These are phyloP conservation scores for Sporothrix dimorphospora DNA, from an alignment of 2,329 filamentous ascomycete species.

Conservation along the genomic window DNA sequence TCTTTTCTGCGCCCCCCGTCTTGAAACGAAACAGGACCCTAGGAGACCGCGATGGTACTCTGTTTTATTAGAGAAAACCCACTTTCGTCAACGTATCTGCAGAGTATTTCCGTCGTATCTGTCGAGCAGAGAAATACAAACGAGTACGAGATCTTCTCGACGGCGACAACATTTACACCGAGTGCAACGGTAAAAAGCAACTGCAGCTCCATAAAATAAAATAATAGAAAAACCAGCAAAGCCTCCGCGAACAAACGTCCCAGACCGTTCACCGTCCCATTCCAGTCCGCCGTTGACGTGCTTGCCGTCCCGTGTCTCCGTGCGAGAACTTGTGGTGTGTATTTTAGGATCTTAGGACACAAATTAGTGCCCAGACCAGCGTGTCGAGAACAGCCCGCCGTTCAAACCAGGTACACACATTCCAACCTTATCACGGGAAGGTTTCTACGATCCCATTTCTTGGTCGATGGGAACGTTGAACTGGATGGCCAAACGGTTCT, in stretches of 20 bases:
- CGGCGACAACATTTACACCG: neutral
- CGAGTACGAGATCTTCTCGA: neutral
- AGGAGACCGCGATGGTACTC: conserved; percentile 23
- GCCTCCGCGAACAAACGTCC: neutral
- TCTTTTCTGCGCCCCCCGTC: neutral
- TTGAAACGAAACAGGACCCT: conserved; percentile 27
- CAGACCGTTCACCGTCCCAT: conserved; percentile 16
- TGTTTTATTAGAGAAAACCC: conserved; percentile 26
- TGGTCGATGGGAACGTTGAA: neutral
- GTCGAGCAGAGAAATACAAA: neutral
- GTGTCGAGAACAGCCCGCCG: too few relatives aligned
- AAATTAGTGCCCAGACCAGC: too few relatives aligned
- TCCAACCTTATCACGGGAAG: conserved; percentile 5
- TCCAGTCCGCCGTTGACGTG: conserved; percentile 8
- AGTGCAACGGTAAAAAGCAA: conserved; percentile 10
- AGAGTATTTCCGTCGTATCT: neutral
- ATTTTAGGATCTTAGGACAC: neutral
- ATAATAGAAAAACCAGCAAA: neutral
- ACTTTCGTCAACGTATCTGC: conserved; percentile 16
- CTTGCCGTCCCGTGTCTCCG: conserved; percentile 24
- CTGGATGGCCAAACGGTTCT: neutral
- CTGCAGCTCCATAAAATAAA: neutral
- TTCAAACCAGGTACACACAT: conserved; percentile 14
- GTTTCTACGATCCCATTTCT: neutral
- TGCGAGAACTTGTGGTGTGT: neutral